Percentiles rank a stretch among this genome's conserved stretches.
phyloP scores from a whole-genome alignment of 2,329 filamentous ascomycete species.

The Sporothrix sp. region DNA sequence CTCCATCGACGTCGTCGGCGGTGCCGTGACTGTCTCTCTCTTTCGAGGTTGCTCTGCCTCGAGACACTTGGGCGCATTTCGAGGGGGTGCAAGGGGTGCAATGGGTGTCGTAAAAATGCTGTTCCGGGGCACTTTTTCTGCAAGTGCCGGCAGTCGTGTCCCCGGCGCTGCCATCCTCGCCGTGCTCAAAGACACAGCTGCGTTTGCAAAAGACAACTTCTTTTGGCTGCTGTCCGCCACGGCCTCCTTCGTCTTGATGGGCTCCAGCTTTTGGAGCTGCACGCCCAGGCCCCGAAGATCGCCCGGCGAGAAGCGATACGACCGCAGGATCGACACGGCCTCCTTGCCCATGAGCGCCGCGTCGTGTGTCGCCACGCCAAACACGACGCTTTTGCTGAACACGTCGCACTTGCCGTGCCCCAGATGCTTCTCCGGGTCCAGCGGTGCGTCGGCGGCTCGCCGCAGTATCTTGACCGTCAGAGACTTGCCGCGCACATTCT shows the following conservation, averaged over 20 bases:
- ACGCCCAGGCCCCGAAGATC: conserved; percentile 89
- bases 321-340: conserved; percentile 71
- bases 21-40: conserved; percentile 25
- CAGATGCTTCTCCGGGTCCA: conserved; percentile 86
- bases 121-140: background rate
- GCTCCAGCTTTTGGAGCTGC: conserved; percentile 87
- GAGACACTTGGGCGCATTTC: background rate
- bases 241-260: conserved; percentile 57
- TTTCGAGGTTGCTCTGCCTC: conserved; percentile 14
- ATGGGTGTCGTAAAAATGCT: conserved; percentile 5
- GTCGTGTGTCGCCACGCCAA: conserved; percentile 77
- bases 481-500: conserved; percentile 77
- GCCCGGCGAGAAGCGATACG: conserved; percentile 76
- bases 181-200: background rate
- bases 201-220: conserved; percentile 59
- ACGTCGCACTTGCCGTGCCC: conserved; percentile 93
- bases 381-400: conserved; percentile 75
- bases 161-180: background rate
- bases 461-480: conserved; percentile 94
- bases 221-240: conserved; percentile 66
- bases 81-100: background rate
- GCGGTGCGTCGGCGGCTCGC: conserved; percentile 71
- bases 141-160: background rate
- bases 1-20: background rate
- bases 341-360: conserved; percentile 65